Conservation (phyloP, 73 alveolate genomes). For the Paramecium biaurelia region DNA sequence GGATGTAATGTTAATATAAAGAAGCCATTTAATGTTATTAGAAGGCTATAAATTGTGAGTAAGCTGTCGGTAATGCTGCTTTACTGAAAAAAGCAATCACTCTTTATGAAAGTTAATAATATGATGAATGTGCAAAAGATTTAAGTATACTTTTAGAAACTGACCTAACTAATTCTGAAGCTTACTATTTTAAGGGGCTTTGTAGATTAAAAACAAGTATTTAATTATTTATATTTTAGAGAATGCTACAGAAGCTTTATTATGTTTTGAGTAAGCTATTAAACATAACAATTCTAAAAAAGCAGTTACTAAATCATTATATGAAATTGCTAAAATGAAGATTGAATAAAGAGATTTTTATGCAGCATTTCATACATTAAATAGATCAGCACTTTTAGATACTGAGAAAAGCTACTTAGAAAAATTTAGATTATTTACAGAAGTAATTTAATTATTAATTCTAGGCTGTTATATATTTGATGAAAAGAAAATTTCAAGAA, state of each 20-base stretch:
- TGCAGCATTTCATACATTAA: slow-evolving; percentile 68
- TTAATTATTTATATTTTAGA: background rate
- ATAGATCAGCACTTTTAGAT: slow-evolving; percentile 59
- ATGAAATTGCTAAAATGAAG: slow-evolving; percentile 67
- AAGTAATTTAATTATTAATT: background rate
- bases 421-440: slow-evolving; percentile 61
- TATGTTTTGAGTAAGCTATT: slow-evolving; percentile 66
- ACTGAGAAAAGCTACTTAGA: slow-evolving; percentile 56
- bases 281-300: slow-evolving; percentile 62
- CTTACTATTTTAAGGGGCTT: slow-evolving; percentile 65
- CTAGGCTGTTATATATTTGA: slow-evolving; percentile 56
- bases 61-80: slow-evolving; percentile 54
- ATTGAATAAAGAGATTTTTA: slow-evolving; percentile 68
- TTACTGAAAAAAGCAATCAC: slow-evolving; percentile 63
- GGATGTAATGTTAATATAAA: slow-evolving; percentile 29
- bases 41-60: slow-evolving; percentile 59
- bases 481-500: slow-evolving; percentile 68
- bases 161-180: slow-evolving; percentile 65
- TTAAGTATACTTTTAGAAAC: slow-evolving; percentile 43
- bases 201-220: slow-evolving; percentile 49
- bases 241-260: slow-evolving; percentile 63
- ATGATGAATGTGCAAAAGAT: slow-evolving; percentile 60
- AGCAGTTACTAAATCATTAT: slow-evolving; percentile 63
- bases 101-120: slow-evolving; percentile 53
- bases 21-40: slow-evolving; percentile 59